Base-by-base conservation (phyloP, 768 basidiomycete genomes). In the Kwoniella pini region DNA sequence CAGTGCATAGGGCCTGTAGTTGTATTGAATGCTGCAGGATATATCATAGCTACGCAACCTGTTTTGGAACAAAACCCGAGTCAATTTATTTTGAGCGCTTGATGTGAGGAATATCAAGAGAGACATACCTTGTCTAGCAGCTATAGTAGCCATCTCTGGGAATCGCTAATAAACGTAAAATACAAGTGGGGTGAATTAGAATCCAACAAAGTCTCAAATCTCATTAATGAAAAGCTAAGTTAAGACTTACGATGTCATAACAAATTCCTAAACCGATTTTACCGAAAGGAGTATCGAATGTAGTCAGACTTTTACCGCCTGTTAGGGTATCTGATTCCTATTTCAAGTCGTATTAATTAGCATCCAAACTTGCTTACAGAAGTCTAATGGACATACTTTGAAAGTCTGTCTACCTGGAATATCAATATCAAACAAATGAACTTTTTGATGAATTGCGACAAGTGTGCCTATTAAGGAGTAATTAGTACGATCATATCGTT, bases 401-500 rank as follows among this genome's bases (percentile, higher is more conserved):
- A 79, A 78, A 1, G 60, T 67, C 61, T 77, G 75, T 57, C 65
- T 61, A 33, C 78, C 75, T 11, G 77, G 78, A 33, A 99, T 95
- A 72, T 98, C 92, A 63, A 98, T 97, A 76, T 99, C 95, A 78
- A 98, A 99, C 4, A 99, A 81, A 74, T 99, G 96, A 1, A 98
- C 84, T 79, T 99, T 99, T 54, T 95, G 87, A 79, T 98, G 92
- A 38, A 84, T 85, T 0, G 88, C 88, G 13, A 98, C 84, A 24
- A 98, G 83, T 54, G 90, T 85, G 24, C 94, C 93, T 91, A 60
- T 36, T n/a, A 17, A n/a, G n/a, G 10, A 19, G 28, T 22, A 22
- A 11, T 31, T 31, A 2, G 26, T 9, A 38, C 26, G 17, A 21
- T n/a, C n/a, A n/a, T n/a, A n/a, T n/a, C n/a, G n/a, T n/a, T n/a